phyloP scores from a whole-genome alignment of 768 basidiomycete genomes.

The Amanita inopinata region DNA sequence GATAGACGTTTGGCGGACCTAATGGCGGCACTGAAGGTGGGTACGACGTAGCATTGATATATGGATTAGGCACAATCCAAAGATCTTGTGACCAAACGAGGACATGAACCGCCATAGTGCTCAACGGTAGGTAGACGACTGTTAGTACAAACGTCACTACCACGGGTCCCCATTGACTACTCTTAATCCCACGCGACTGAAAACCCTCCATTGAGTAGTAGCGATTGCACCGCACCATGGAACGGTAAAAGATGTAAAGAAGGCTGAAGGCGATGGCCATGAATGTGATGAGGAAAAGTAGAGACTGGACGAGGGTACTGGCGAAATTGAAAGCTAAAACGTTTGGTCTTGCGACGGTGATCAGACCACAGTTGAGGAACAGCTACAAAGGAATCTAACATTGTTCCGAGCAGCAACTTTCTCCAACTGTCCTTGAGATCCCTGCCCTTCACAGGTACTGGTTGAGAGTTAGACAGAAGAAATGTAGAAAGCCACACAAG shows the following conservation, averaged over 20 bases:
- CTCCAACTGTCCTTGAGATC: slow-evolving; percentile 42
- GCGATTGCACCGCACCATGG: slow-evolving; percentile 36
- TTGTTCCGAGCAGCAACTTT: slow-evolving; percentile 53
- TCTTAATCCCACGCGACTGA: slow-evolving; percentile 31
- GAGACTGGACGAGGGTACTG: slow-evolving; percentile 44
- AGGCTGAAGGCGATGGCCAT: slow-evolving; percentile 42
- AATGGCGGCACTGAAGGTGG: slow-evolving; percentile 41
- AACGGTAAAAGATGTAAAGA: slow-evolving; percentile 49
- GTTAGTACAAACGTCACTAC: slow-evolving; percentile 56
- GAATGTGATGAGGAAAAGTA: slow-evolving; percentile 51
- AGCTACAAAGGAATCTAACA: slow-evolving; percentile 31
- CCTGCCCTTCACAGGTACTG: slow-evolving; percentile 30
- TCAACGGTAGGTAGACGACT: slow-evolving; percentile 65
- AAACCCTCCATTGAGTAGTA: slow-evolving; percentile 46
- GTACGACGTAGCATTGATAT: slow-evolving; percentile 42
- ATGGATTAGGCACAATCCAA: slow-evolving; percentile 65
- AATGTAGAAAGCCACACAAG: neutral
- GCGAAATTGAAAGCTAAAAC: slow-evolving; percentile 68
- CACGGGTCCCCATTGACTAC: slow-evolving; percentile 44
- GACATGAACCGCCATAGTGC: slow-evolving; percentile 69
- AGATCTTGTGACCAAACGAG: slow-evolving; percentile 72
- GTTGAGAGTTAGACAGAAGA: neutral
- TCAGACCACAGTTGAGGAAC: slow-evolving; percentile 5
- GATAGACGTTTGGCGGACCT: slow-evolving; percentile 46
- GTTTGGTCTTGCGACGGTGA: slow-evolving; percentile 42